phyloP scores from a whole-genome alignment of 805 yeast genomes.

The Tetrapisispora taiwanensis region DNA sequence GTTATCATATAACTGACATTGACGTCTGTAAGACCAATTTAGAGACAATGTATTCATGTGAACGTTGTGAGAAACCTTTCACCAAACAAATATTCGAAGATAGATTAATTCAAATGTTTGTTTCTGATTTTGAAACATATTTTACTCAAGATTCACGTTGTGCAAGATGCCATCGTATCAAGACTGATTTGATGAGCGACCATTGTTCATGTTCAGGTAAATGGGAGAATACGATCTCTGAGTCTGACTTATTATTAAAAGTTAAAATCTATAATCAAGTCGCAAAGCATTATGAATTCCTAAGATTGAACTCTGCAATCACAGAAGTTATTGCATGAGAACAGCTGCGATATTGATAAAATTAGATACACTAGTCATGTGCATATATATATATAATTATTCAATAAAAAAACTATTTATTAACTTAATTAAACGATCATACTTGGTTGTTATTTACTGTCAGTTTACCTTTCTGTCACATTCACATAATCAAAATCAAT shows the following conservation, averaged over 20 bases:
- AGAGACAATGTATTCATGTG: constrained; percentile 44
- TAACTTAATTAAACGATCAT: too few relatives aligned
- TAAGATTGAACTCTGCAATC: constrained; percentile 31
- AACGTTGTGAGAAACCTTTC: constrained; percentile 52
- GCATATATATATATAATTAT: too few relatives aligned
- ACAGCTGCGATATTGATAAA: too few relatives aligned
- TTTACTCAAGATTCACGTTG: constrained; percentile 77
- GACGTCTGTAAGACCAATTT: constrained; percentile 72
- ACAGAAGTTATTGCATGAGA: background rate
- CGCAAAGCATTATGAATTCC: constrained; percentile 50
- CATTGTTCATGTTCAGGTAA: constrained; percentile 84
- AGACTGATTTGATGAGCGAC: constrained; percentile 56
- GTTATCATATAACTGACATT: constrained; percentile 63
- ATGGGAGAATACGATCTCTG: constrained; percentile 54
- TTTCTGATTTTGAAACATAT: constrained; percentile 46
- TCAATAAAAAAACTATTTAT: too few relatives aligned
- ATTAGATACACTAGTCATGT: too few relatives aligned
- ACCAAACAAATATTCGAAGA: constrained; percentile 72
- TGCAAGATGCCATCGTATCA: constrained; percentile 58
- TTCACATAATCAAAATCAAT: too few relatives aligned
- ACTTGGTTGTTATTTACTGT: background rate
- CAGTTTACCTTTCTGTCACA: background rate
- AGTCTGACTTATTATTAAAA: constrained; percentile 35
- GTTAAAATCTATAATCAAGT: constrained; percentile 46
- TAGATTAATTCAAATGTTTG: constrained; percentile 54